phyloP scores from a whole-genome alignment of 106 monocot species.

The Phalaenopsis aphrodite region DNA sequence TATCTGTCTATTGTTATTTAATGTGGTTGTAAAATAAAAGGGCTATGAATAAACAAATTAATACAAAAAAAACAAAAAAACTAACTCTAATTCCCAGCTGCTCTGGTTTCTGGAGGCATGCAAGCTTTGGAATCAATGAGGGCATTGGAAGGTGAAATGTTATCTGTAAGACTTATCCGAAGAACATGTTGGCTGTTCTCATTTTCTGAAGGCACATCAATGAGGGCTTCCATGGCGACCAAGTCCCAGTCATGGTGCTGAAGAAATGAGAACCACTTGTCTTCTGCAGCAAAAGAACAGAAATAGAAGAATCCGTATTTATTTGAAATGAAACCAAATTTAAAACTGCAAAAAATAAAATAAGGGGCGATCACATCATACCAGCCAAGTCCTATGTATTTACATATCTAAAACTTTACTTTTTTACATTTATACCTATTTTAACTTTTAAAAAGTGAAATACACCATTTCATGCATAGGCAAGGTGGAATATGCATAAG shows the following conservation, averaged over 20 bases:
- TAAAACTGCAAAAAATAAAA: background rate
- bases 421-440: no score
- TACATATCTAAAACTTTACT: no score
- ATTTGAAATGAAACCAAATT: background rate
- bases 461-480: no score
- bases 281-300: conserved; percentile 39
- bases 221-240: conserved; percentile 61
- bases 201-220: conserved; percentile 37
- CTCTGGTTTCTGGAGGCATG: background rate
- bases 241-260: conserved; percentile 85
- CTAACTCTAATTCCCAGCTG: conserved; percentile 5
- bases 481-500: no score
- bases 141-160: conserved; percentile 9
- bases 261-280: conserved; percentile 67
- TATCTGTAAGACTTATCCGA: conserved; percentile 40
- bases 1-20: background rate
- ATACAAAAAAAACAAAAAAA: background rate
- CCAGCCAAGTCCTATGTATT: no score
- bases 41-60: background rate
- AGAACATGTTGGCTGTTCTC: conserved; percentile 27
- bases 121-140: conserved; percentile 15
- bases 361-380: no score
- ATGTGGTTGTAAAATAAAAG: background rate
- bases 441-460: no score
- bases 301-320: background rate